These are phyloP conservation scores for Trichoderma virens DNA, from an alignment of 495 filamentous ascomycete genomes.

Conservation along the genomic window DNA sequence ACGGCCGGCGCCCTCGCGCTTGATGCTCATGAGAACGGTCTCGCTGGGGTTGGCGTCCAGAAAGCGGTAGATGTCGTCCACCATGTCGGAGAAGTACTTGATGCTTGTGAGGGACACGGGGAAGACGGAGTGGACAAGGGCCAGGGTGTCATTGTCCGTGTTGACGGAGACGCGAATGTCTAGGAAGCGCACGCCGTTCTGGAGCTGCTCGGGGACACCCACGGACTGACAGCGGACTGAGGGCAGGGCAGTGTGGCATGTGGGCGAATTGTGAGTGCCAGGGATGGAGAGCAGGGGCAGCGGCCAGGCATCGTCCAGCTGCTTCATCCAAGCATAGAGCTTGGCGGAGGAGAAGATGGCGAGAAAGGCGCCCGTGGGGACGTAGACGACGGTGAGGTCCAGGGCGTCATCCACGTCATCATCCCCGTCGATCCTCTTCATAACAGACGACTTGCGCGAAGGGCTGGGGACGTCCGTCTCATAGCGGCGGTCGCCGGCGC, in stretches of 20 bases:
- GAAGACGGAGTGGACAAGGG: constrained; percentile 40
- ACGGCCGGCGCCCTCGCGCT: constrained; percentile 78
- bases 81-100: constrained; percentile 67
- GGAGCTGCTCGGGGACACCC: constrained; percentile 63
- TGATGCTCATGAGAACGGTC: constrained; percentile 77
- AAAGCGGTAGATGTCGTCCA: constrained; percentile 64
- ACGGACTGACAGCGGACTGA: constrained; percentile 92
- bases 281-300: constrained; percentile 83
- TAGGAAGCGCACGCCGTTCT: constrained; percentile 90
- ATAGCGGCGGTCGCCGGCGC: constrained; percentile 30
- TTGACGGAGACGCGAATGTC: constrained; percentile 75
- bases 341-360: constrained; percentile 67
- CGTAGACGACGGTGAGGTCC: constrained; percentile 67
- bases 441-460: constrained; percentile 26
- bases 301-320: constrained; percentile 56
- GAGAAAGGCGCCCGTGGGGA: constrained; percentile 56
- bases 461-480: constrained; percentile 30
- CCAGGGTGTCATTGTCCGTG: constrained; percentile 63
- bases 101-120: constrained; percentile 37
- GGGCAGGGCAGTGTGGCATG: constrained; percentile 72
- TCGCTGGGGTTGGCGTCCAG: constrained; percentile 72
- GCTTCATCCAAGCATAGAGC: constrained; percentile 73
- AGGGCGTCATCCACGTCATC: constrained; percentile 10
- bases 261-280: constrained; percentile 92
- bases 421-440: constrained; percentile 22